Base-by-base conservation (phyloP, 768 basidiomycete genomes). In the Boletellus ananiceps region DNA sequence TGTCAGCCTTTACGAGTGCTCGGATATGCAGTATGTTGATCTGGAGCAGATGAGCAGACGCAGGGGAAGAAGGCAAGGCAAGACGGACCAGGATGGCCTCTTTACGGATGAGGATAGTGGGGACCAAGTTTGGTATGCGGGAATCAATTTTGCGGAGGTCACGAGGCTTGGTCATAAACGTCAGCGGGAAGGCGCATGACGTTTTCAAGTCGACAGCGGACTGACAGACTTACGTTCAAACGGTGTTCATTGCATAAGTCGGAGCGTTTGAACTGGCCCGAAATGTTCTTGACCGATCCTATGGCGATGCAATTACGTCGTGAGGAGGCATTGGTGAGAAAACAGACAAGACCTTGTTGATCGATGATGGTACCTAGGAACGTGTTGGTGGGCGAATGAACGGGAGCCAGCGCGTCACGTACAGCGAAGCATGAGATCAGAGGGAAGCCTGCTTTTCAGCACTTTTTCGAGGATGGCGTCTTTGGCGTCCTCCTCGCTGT, bases 121-220 rank as follows among this genome's bases (percentile, higher is more conserved):
- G 93, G 15, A 98, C 88, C 49, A 95, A 82, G 68, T 94, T 96
- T 32, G 94, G 93, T 57, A 93, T 80, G 57, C 92, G 78, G 4
- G 91, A 93, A 71, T 98, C 95, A 57, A 98, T 89, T 75, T 97
- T 96, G 47, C 95, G 86, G 19, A 98, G 76, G 74, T 98, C 95
- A 76, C 95, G 87, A 58, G 93, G 87, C 89, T 93, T 58, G 18
- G 55, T 57, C 14, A 58, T 57, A 49, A 51, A 52, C 50, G 57
- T 66, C 58, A 66, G 54, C 49, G 47, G 53, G 41, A 51, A 53
- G 50, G 42, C 19, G 29, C 36, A 51, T 63, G 56, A 61, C 46
- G 52, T 54, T 43, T 31, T 42, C 35, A 45, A 57, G 38, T 44
- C 36, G 52, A 46, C 48, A 33, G 29, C 19, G 31, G 49, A 46